phyloP scores from a whole-genome alignment of 2,329 filamentous ascomycete species.

The Aspergillus luchuensis region DNA sequence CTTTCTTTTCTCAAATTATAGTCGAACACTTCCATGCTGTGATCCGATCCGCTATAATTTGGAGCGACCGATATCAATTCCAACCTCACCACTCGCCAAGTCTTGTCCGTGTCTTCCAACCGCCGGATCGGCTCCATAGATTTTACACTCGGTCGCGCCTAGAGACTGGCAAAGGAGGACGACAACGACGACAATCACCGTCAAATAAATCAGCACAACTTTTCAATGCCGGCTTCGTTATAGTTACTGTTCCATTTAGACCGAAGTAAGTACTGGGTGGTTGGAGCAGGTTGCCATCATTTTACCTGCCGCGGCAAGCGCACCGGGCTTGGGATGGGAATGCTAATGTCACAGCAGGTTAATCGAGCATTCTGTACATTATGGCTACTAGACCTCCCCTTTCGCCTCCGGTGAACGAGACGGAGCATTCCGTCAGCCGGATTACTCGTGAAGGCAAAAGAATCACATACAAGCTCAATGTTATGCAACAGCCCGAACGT shows the following conservation, averaged over 20 bases:
- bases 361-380: slow-evolving; percentile 13
- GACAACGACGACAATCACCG: background rate
- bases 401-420: slow-evolving; percentile 56
- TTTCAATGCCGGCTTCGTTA: background rate
- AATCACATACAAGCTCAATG: slow-evolving; percentile 78
- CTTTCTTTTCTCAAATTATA: background rate
- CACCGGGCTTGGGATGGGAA: background rate
- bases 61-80: background rate
- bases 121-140: background rate
- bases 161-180: background rate
- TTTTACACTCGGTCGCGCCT: background rate
- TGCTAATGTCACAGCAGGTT: background rate
- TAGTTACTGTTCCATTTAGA: background rate
- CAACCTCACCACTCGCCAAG: background rate
- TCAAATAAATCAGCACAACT: background rate
- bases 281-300: background rate
- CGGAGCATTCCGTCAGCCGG: slow-evolving; percentile 54
- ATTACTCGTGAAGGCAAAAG: slow-evolving; percentile 73
- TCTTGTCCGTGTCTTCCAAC: slow-evolving; percentile 2
- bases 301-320: background rate
- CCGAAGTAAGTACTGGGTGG: background rate
- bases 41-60: background rate
- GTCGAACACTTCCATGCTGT: background rate
- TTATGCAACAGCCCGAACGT: slow-evolving; percentile 92
- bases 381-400: slow-evolving; percentile 47